Evolutionary conservation across 164 flowering plant species (phyloP).

Genomic region (Piper longum): DNA sequence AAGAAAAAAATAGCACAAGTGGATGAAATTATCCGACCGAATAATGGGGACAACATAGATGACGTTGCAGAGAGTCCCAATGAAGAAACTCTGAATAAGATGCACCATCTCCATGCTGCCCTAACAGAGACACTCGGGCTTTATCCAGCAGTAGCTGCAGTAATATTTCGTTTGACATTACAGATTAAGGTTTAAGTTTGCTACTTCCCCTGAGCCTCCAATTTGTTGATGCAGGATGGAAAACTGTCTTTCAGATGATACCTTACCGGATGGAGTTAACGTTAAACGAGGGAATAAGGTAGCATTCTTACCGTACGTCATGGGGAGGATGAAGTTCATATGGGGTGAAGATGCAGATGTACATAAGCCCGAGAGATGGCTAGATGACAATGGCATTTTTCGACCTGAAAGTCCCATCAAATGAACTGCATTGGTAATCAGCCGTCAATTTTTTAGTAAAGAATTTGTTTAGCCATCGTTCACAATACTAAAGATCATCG

Average conservation of each 20-base stretch:
- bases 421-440: constrained; percentile 31
- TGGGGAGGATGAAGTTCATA: constrained; percentile 64
- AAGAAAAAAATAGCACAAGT: constrained; percentile 45
- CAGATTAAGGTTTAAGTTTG: too few species aligned
- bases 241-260: constrained; percentile 49
- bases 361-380: constrained; percentile 63
- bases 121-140: constrained; percentile 72
- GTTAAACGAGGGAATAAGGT: constrained; percentile 8
- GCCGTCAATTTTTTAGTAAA: too few species aligned
- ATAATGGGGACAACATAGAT: constrained; percentile 4
- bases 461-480: too few species aligned
- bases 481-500: too few species aligned
- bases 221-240: not conserved
- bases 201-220: not conserved
- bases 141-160: constrained; percentile 79
- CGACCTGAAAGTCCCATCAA: constrained; percentile 57
- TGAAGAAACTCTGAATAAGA: constrained; percentile 49
- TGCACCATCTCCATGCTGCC: constrained; percentile 83
- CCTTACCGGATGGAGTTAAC: constrained; percentile 53
- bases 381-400: constrained; percentile 35
- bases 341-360: constrained; percentile 75
- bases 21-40: constrained; percentile 9
- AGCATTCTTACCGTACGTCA: constrained; percentile 22
- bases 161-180: constrained; percentile 21
- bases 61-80: constrained; percentile 27